A percentile compares a stretch with the other conserved stretches of the same genome.
Conservation (phyloP, 2,329 filamentous ascomycete genomes). For the Cladophialophora carrionii region DNA sequence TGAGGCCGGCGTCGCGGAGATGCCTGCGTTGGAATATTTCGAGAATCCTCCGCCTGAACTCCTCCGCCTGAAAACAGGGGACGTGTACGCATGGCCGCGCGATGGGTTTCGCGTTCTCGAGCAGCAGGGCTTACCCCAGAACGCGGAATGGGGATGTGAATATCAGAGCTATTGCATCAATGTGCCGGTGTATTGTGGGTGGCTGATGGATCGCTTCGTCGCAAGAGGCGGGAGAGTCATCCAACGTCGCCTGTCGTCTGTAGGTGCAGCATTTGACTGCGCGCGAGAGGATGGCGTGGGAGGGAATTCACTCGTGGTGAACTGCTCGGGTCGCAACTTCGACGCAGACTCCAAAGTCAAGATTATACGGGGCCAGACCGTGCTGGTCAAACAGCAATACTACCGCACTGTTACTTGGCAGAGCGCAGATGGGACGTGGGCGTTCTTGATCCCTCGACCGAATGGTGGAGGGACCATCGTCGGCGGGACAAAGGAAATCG, state of each 20-base stretch:
- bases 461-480: constrained; percentile 67
- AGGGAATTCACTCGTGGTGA: constrained; percentile 47
- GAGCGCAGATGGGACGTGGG: constrained; percentile 65
- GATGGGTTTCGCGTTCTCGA: constrained; percentile 45
- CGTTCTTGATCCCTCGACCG: constrained; percentile 64
- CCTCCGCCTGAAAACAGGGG: constrained; percentile 39
- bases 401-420: constrained; percentile 61
- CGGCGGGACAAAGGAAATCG: constrained; percentile 66
- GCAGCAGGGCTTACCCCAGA: constrained; percentile 39
- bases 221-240: constrained; percentile 45
- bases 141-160: constrained; percentile 47
- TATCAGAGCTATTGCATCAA: constrained; percentile 52
- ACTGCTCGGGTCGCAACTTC: constrained; percentile 52
- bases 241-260: constrained; percentile 36
- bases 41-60: constrained; percentile 42
- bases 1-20: constrained; percentile 45
- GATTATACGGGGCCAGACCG: constrained; percentile 54
- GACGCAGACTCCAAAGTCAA: constrained; percentile 47
- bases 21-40: constrained; percentile 50
- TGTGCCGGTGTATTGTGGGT: constrained; percentile 49
- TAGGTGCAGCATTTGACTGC: constrained; percentile 47
- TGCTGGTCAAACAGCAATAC: constrained; percentile 52
- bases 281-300: constrained; percentile 23
- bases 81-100: constrained; percentile 40
- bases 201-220: constrained; percentile 48